Evolutionary conservation across 768 basidiomycete genomes (phyloP), one percentile per base, ranked within the genome.

Genomic region (Tylopilus vinaceipallidus): DNA sequence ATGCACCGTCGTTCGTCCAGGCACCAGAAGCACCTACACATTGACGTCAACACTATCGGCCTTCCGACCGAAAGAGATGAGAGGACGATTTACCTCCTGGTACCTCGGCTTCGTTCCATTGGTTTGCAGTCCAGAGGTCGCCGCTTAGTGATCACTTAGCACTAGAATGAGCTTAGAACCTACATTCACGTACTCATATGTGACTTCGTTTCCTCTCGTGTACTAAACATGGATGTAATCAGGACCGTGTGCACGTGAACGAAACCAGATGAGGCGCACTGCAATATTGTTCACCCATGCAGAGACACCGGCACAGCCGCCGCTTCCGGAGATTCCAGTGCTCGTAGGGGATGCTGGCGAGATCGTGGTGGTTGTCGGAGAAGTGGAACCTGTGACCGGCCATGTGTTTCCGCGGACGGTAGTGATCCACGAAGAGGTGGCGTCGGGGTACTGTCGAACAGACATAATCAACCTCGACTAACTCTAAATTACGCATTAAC

Each of bases 1-100:
- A 86, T 46, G 76, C 62, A 4, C 82, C 83, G 61, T 79, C 65
- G 59, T 85, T 76, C 37, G 71, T 70, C 83, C 83, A 85, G 45
- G 76, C 80, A 39, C 71, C 75, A 24, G 75, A 74, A 29, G 72
- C 16, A 36, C 75, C 80, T 82, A 11, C 33, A 5, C 20, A 17
- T 10, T 11, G 4, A 6, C 20, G 26, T 42, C 9, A 35, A 10
- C 33, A 23, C 30, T 12, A 23, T 33, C 14, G 10, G 6, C 29
- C 17, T 38, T 26, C 26, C 19, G 11, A 23, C 8, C 6, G 3
- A 10, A 34, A n/a, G n/a, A n/a, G 13, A 48, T 2, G 10, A 13
- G 27, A 30, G 13, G 14, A 34, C 26, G n/a, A 22, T 50, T 43
- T 42, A 65, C 71, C 64, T 53, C 61, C 63, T 16, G 65, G 66